Evolutionary conservation across 2,329 filamentous ascomycete genomes (phyloP).

Genomic region (Sarocladiaceae sp.): DNA sequence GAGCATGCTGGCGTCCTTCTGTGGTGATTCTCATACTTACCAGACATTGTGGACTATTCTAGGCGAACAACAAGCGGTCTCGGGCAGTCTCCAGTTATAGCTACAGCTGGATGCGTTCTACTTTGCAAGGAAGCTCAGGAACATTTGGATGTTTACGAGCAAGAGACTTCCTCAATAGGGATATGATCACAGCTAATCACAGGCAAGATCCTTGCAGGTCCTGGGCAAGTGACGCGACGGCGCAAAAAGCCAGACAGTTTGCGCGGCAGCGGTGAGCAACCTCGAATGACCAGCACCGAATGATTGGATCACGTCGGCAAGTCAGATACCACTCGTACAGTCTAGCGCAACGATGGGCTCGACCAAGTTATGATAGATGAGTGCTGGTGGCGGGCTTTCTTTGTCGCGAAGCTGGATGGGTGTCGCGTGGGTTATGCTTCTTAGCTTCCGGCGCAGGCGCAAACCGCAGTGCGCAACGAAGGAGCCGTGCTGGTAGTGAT

Average conservation of each 20-base stretch:
- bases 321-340: too few species aligned
- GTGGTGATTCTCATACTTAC: too few species aligned
- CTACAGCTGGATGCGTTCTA: slow-evolving; percentile 4
- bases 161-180: slow-evolving; percentile 3
- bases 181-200: slow-evolving; percentile 5
- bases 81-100: slow-evolving; percentile 1
- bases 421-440: slow-evolving; percentile 11
- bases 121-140: slow-evolving; percentile 4
- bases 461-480: too few species aligned
- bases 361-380: too few species aligned
- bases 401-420: slow-evolving; percentile 1
- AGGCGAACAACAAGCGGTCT: not conserved
- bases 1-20: not conserved
- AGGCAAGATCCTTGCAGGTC: not conserved
- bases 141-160: slow-evolving; percentile 10
- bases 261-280: too few species aligned
- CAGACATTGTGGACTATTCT: slow-evolving; percentile 11
- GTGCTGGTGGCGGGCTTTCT: not conserved
- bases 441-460: not conserved
- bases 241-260: not conserved
- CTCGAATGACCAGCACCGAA: slow-evolving; percentile 18
- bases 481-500: too few species aligned
- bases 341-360: slow-evolving; percentile 8
- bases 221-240: not conserved
- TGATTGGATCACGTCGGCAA: too few species aligned